Evolutionary conservation across 139 green algal species (phyloP), one percentile per base, ranked within the genome.

Genomic region (Parachlorella kessleri): DNA sequence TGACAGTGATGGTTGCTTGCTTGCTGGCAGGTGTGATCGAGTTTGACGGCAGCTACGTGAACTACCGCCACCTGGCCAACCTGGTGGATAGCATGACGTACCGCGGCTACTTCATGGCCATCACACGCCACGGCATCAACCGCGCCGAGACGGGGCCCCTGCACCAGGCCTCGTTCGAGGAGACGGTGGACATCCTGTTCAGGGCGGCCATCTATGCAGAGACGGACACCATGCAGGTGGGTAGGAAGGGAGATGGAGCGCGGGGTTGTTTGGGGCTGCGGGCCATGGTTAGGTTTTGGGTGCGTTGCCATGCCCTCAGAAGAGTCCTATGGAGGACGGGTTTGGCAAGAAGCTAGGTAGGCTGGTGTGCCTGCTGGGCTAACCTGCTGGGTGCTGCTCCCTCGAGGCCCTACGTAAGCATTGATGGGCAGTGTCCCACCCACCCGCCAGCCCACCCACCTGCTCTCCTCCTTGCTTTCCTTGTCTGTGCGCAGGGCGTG

Each of bases 61-160:
- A 99, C 88, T 99, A 98, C 91, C 86, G 94, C 65, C 96, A 99
- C 88, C 88, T 99, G 79, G 94, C 94, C 65, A 93, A 93, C 65
- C 91, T 99, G 78, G 95, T 91, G 77, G 91, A 96, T 74, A 82
- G 88, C 6, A 96, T 96, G 91, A 98, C 94, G 14, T 92, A 90
- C 80, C 83, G 92, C n/a, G 97, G 97, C 38, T 92, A 98, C 82
- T 90, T 99, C 67, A 98, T 99, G 95, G 93, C 95, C 54, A 99
- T 99, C 92, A 99, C 96, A 4, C 90, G 97, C 40, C 97, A 99
- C 79, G 97, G 97, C 76, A 99, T 99, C 93, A 99, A 99, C 91
- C 90, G 96, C 70, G 93, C 86, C 9, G 97, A 98, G 42, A 91
- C 91, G 84, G 83, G 94, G 84, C 55, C 97, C 88, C 86, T 99